These are phyloP conservation scores for Plasmodium yoelii DNA, from an alignment of 169 alveolate genomes.

Conservation along the genomic window DNA sequence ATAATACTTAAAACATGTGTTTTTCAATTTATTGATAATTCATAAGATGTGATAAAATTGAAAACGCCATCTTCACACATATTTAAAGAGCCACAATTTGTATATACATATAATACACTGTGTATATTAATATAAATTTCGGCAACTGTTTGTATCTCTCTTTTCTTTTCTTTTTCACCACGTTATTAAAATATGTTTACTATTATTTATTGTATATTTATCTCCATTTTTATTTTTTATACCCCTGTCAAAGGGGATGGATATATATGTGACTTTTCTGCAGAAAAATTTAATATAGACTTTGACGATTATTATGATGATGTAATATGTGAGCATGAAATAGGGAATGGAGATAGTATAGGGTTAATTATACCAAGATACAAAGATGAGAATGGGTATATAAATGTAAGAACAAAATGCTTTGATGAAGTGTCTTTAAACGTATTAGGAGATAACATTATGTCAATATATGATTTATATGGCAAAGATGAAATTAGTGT, in stretches of 20 bases:
- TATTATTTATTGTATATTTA: constrained; percentile 10
- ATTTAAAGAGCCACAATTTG: too few species aligned
- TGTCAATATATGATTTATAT: constrained; percentile 49
- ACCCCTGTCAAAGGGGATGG: constrained; percentile 23
- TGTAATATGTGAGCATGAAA: constrained; percentile 49
- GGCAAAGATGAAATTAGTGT: constrained; percentile 19
- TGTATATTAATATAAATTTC: background rate
- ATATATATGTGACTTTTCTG: constrained; percentile 47
- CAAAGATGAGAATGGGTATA: constrained; percentile 34
- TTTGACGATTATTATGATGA: constrained; percentile 33
- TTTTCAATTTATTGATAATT: too few species aligned
- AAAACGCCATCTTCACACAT: too few species aligned
- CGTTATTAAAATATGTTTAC: constrained; percentile 10
- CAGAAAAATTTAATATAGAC: constrained; percentile 40
- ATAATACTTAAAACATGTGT: too few species aligned
- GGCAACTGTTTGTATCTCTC: background rate
- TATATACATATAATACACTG: too few species aligned
- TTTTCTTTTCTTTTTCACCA: background rate
- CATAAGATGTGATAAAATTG: too few species aligned
- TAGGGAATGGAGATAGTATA: constrained; percentile 40
- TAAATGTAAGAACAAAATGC: constrained; percentile 35
- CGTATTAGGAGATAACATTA: constrained; percentile 18
- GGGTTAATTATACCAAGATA: constrained; percentile 55
- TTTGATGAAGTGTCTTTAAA: constrained; percentile 43
- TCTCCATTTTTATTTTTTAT: background rate